Conservation (phyloP, 2,329 filamentous ascomycete species). For the Claviceps arundinis region DNA sequence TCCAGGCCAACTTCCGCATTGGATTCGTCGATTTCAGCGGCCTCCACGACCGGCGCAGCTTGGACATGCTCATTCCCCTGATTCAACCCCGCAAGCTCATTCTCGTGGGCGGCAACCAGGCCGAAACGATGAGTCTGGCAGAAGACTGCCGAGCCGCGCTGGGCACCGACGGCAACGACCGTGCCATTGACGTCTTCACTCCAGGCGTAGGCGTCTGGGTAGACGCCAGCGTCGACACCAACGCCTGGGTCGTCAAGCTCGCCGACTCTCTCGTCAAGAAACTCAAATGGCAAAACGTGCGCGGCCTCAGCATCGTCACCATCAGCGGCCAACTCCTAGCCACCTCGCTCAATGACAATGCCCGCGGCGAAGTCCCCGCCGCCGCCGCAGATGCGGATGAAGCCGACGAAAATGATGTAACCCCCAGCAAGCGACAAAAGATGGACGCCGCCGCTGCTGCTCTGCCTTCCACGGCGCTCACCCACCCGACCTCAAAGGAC, state of each 20-base stretch:
- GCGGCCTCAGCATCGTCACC: conserved; percentile 82
- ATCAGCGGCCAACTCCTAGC: conserved; percentile 58
- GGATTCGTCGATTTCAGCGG: conserved; percentile 87
- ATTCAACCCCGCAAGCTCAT: conserved; percentile 92
- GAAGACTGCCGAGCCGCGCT: conserved; percentile 63
- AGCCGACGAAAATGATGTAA: conserved; percentile 33
- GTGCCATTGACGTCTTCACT: conserved; percentile 61
- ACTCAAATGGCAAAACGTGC: conserved; percentile 88
- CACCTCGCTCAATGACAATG: conserved; percentile 20
- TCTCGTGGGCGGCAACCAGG: conserved; percentile 65
- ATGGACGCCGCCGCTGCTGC: conserved; percentile 21
- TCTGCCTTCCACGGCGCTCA: conserved; percentile 8
- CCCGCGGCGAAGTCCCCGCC: conserved; percentile 24
- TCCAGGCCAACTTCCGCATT: conserved; percentile 62
- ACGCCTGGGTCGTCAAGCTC: conserved; percentile 90
- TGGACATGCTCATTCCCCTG: conserved; percentile 88
- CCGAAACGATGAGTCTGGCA: conserved; percentile 69
- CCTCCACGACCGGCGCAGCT: conserved; percentile 80
- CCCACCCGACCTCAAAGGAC: conserved; percentile 4
- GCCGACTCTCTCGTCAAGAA: conserved; percentile 73
- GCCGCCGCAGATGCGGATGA: background rate
- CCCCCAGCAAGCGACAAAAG: conserved; percentile 36
- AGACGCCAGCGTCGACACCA: conserved; percentile 92
- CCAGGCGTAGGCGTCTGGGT: conserved; percentile 61
- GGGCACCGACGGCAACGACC: conserved; percentile 30